Evolutionary conservation across 768 basidiomycete species (phyloP), one percentile per base, ranked within the genome.

Genomic region (Gymnopilus junonius): DNA sequence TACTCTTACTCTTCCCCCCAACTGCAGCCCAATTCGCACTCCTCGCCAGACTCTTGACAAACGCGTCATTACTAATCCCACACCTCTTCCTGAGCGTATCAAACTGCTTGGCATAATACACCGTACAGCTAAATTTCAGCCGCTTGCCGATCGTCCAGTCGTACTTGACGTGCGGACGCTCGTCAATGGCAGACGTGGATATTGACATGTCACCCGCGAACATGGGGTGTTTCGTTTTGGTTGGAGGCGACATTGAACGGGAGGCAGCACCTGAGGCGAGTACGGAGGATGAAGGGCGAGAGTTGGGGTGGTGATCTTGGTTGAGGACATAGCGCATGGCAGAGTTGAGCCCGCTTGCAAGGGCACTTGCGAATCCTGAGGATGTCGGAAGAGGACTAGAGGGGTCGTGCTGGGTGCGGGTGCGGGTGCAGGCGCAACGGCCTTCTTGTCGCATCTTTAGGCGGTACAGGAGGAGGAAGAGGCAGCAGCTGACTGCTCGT

Each of bases 41-140:
- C 54, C 77, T 73, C 23, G 80, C 78, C 65, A 94, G 71, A 70
- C 90, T 92, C 72, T 82, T 81, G 59, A 90, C 63, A 66, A 89
- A 88, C 0, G 75, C 48, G 14, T 51, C 72, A 51, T 81, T 83
- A 51, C 89, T 87, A 50, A 93, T 80, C 2, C 87, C 91, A 70
- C 91, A 94, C 64, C 88, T 74, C 65, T 79, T 76, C 45, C 92
- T 75, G 21, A 94, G 76, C 25, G 76, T 69, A 69, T 92, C 91
- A 71, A 95, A 95, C 71, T 93, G 90, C 63, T 85, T 86, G 34
- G 93, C 92, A 70, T 90, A 93, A 73, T 93, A 94, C 12, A 90
- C 88, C 15, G 89, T 94, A 70, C 92, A 94, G 70, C 87, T 89
- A 70, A 93, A 88, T 76, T 87, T 89, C 60, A 92, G 76, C 62